phyloP scores from a whole-genome alignment of 1,139 yeast genomes.

The Debaryomyces robertsiae region DNA sequence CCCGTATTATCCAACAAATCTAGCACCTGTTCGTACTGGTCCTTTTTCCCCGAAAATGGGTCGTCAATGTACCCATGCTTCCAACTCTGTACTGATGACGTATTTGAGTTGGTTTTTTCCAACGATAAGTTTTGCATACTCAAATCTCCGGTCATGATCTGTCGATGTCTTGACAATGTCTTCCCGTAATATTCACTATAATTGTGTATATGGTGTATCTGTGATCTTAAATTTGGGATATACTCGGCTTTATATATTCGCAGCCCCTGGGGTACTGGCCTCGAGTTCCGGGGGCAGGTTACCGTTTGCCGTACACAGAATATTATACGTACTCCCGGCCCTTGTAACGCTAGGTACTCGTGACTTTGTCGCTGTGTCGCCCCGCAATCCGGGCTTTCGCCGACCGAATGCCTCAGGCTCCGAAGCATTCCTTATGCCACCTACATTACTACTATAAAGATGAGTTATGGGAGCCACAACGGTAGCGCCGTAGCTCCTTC shows the following conservation, averaged over 20 bases:
- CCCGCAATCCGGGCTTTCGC: too few species aligned
- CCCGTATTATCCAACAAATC: slow-evolving; percentile 83
- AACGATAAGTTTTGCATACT: slow-evolving; percentile 30
- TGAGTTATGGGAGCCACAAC: too few species aligned
- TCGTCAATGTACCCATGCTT: slow-evolving; percentile 70
- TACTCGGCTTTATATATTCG: slow-evolving; percentile 7
- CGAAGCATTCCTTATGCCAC: too few species aligned
- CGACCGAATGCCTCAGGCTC: too few species aligned
- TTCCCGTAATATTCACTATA: too few species aligned
- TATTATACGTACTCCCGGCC: too few species aligned
- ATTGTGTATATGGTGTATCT: too few species aligned
- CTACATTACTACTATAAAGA: too few species aligned
- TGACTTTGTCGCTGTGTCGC: too few species aligned
- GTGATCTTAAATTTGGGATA: background rate
- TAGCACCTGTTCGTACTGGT: slow-evolving; percentile 79
- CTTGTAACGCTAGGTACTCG: too few species aligned
- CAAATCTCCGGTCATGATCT: slow-evolving; percentile 8
- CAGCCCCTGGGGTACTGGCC: slow-evolving; percentile 4
- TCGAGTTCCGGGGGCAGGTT: slow-evolving; percentile 6
- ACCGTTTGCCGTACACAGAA: slow-evolving; percentile 1
- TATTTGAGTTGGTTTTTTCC: slow-evolving; percentile 30
- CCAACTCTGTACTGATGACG: slow-evolving; percentile 36
- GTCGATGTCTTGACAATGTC: background rate
- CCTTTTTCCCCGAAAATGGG: slow-evolving; percentile 79
- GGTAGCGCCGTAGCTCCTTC: too few species aligned